phyloP scores from a whole-genome alignment of 306 rosid species.

The Quercus mongolica region DNA sequence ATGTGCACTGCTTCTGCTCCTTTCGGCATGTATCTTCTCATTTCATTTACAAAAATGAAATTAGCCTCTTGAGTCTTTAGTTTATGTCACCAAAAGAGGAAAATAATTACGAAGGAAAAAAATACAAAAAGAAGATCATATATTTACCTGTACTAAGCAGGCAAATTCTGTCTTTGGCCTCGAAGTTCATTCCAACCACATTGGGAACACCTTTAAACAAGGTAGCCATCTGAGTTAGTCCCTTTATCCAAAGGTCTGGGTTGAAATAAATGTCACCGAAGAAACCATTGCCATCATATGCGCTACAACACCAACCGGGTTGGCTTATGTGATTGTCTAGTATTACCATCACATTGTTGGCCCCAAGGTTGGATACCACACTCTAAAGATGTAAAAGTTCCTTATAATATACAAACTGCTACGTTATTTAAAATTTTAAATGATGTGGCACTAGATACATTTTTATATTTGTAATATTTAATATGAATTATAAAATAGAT shows the following conservation, averaged over 20 bases:
- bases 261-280: slow-evolving; percentile 67
- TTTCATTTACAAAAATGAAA: neutral
- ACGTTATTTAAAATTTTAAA: too few relatives aligned
- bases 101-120: neutral
- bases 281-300: slow-evolving; percentile 64
- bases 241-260: slow-evolving; percentile 60
- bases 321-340: slow-evolving; percentile 68
- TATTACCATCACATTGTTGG: slow-evolving; percentile 64
- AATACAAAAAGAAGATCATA: neutral
- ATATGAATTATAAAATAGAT: too few relatives aligned
- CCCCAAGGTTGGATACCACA: slow-evolving; percentile 60
- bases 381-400: slow-evolving; percentile 21
- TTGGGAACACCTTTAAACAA: slow-evolving; percentile 52
- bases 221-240: slow-evolving; percentile 72
- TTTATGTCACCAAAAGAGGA: too few relatives aligned
- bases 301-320: slow-evolving; percentile 84
- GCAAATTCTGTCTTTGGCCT: slow-evolving; percentile 69
- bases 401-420: too few relatives aligned
- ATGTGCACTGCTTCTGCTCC: slow-evolving; percentile 92
- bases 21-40: slow-evolving; percentile 64
- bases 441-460: too few relatives aligned
- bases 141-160: slow-evolving; percentile 70
- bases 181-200: slow-evolving; percentile 81
- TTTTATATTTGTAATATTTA: too few relatives aligned
- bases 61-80: too few relatives aligned